These are phyloP conservation scores for Puccinellia tenuiflora DNA, from an alignment of 176 grass and related monocot genomes.

Conservation along the genomic window DNA sequence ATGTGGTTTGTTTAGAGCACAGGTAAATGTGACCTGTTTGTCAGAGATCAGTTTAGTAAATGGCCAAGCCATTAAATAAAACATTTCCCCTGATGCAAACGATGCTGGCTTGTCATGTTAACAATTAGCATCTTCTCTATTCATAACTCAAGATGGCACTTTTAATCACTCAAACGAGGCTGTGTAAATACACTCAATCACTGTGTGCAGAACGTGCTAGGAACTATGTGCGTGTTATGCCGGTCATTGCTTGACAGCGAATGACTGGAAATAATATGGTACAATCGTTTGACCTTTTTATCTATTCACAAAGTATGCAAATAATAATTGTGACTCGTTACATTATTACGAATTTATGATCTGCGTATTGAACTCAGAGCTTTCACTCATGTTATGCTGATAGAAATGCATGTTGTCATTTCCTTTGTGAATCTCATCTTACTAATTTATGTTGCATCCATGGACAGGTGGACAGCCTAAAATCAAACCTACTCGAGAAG, in stretches of 20 bases:
- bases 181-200: background rate
- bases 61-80: background rate
- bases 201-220: background rate
- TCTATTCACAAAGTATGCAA: background rate
- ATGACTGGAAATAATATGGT: background rate
- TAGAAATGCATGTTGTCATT: slow-evolving; percentile 11
- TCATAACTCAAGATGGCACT: background rate
- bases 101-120: background rate
- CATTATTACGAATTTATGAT: background rate
- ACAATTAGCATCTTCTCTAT: background rate
- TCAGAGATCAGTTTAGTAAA: background rate
- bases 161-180: background rate
- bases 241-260: background rate
- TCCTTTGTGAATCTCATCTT: slow-evolving; percentile 22
- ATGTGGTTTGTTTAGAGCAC: background rate
- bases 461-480: slow-evolving; percentile 85
- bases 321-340: background rate
- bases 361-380: slow-evolving; percentile 1
- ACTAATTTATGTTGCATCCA: slow-evolving; percentile 15
- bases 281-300: background rate
- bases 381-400: background rate
- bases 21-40: background rate
- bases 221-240: background rate
- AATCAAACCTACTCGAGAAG: slow-evolving; percentile 90
- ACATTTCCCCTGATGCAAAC: background rate